A percentile compares a stretch with the other conserved stretches of the same genome.
These are phyloP conservation scores for Hirschioporus abietinus DNA, from an alignment of 768 basidiomycete genomes.

Conservation along the genomic window DNA sequence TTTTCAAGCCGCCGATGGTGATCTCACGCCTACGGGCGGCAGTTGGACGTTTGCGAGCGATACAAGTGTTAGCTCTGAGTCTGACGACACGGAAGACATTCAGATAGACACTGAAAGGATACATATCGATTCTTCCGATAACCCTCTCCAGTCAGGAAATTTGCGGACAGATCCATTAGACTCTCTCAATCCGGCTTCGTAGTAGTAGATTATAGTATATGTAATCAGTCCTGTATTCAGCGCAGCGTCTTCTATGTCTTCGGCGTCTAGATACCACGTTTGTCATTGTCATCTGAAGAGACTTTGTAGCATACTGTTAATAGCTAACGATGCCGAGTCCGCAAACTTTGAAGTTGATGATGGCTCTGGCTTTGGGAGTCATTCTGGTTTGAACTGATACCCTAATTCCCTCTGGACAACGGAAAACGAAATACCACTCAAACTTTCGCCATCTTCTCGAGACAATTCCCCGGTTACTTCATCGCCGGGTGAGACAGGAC, in stretches of 20 bases:
- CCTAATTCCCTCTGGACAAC: conserved; percentile 66
- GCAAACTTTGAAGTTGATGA: not conserved
- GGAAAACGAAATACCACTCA: conserved; percentile 61
- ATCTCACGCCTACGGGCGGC: conserved; percentile 58
- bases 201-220: not conserved
- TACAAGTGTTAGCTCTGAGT: conserved; percentile 2
- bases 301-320: not conserved
- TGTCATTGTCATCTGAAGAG: conserved; percentile 2
- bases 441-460: conserved; percentile 39
- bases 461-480: conserved; percentile 70
- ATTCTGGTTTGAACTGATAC: conserved; percentile 41
- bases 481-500: conserved; percentile 72
- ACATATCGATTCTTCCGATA: not conserved
- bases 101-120: not conserved
- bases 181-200: not conserved
- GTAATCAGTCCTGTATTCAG: not conserved
- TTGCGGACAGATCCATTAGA: not conserved
- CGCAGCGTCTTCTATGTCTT: not conserved
- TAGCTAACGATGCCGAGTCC: not conserved
- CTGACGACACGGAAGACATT: not conserved
- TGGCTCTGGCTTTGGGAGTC: not conserved
- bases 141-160: not conserved
- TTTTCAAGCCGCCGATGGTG: conserved; percentile 50
- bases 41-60: conserved; percentile 65
- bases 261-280: not conserved